Percentiles rank a stretch among this genome's conserved stretches.
Evolutionary conservation across 257 asterid species (phyloP).

Genomic region (Dorcoceras hygrometricum): DNA sequence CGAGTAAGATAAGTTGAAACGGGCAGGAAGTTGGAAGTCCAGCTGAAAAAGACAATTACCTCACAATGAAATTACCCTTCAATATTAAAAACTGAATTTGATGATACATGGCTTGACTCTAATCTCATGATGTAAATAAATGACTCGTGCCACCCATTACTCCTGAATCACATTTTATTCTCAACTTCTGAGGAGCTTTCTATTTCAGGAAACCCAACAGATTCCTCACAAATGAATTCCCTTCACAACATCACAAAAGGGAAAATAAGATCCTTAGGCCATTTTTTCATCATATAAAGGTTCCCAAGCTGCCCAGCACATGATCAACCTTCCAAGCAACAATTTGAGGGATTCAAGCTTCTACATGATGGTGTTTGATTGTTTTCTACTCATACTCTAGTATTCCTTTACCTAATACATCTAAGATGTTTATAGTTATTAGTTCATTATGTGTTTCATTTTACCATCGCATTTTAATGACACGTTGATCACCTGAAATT

Average conservation of each 20-base stretch:
- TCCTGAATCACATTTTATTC: neutral
- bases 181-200: conserved; percentile 1
- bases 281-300: neutral
- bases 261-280: neutral
- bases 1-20: conserved; percentile 84
- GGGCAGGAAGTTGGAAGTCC: conserved; percentile 95
- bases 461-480: neutral
- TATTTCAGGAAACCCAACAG: conserved; percentile 1
- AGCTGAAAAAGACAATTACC: conserved; percentile 59
- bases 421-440: neutral
- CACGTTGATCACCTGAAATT: neutral
- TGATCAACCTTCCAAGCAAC: neutral
- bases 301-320: neutral
- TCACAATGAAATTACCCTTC: conserved; percentile 7
- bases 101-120: neutral
- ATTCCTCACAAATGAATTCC: conserved; percentile 7
- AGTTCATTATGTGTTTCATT: neutral
- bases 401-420: neutral
- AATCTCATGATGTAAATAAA: neutral
- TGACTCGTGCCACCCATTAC: neutral
- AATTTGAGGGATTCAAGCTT: conserved; percentile 7
- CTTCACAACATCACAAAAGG: neutral
- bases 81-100: conserved; percentile 11
- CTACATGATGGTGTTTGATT: neutral
- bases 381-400: neutral